phyloP scores from a whole-genome alignment of 148 eudicot genomes.

The Diospyros lotus region DNA sequence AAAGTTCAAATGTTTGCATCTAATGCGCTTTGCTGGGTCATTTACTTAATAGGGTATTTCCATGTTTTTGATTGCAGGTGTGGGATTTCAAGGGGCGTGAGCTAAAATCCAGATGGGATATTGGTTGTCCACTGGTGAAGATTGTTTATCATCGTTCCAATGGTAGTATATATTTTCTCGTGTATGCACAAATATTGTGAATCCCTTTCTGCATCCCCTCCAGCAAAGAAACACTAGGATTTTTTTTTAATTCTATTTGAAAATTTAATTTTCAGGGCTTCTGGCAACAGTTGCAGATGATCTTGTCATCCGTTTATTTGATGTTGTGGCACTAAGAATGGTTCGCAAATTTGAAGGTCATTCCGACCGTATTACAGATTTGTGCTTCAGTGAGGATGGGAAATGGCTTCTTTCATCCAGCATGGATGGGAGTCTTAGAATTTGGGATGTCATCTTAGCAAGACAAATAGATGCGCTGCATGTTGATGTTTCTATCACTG shows the following conservation, averaged over 20 bases:
- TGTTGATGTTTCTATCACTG: slow-evolving; percentile 80
- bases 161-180: slow-evolving; percentile 33
- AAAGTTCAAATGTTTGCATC: neutral
- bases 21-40: neutral
- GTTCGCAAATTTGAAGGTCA: slow-evolving; percentile 98
- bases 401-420: slow-evolving; percentile 98
- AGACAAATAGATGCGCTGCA: slow-evolving; percentile 90
- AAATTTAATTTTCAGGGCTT: slow-evolving; percentile 46
- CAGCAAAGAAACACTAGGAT: neutral
- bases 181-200: neutral
- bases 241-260: neutral
- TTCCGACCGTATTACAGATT: slow-evolving; percentile 78
- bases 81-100: slow-evolving; percentile 88
- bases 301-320: slow-evolving; percentile 80
- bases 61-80: slow-evolving; percentile 39
- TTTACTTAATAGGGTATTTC: neutral
- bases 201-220: neutral
- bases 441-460: slow-evolving; percentile 93
- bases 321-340: slow-evolving; percentile 80
- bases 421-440: slow-evolving; percentile 96
- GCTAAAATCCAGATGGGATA: slow-evolving; percentile 68
- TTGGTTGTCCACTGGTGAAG: slow-evolving; percentile 69
- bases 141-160: slow-evolving; percentile 76
- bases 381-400: slow-evolving; percentile 97
- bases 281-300: slow-evolving; percentile 91